Evolutionary conservation across 2,329 filamentous ascomycete genomes (phyloP).

Genomic region (Mariannaea sp.): DNA sequence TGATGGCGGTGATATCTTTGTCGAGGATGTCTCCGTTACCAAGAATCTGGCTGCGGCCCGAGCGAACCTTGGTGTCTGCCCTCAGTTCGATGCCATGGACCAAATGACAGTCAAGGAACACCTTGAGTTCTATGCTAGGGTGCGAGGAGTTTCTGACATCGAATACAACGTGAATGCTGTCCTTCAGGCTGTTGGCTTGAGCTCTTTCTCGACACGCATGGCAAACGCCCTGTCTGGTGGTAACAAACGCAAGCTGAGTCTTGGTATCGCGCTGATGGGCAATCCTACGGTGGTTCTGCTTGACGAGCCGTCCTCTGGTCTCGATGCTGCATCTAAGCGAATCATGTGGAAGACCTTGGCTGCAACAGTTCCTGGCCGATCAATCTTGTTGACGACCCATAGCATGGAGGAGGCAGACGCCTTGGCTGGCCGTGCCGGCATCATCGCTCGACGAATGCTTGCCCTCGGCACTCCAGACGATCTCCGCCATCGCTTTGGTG

Average conservation of each 20-base stretch:
- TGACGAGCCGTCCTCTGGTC: conserved; percentile 86
- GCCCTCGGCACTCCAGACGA: conserved; percentile 78
- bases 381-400: conserved; percentile 87
- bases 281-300: conserved; percentile 86
- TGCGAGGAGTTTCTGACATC: conserved; percentile 77
- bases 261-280: conserved; percentile 90
- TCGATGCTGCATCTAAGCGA: conserved; percentile 89
- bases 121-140: conserved; percentile 82
- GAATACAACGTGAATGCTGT: conserved; percentile 79
- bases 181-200: conserved; percentile 78
- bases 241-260: conserved; percentile 89
- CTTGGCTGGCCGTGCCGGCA: conserved; percentile 80
- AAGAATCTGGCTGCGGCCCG: conserved; percentile 73
- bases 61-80: conserved; percentile 84
- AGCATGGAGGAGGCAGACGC: conserved; percentile 96
- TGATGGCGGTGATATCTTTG: conserved; percentile 77
- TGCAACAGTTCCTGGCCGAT: conserved; percentile 75
- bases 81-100: conserved; percentile 87
- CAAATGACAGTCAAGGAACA: conserved; percentile 89
- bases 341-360: conserved; percentile 90
- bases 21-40: conserved; percentile 79
- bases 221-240: conserved; percentile 82
- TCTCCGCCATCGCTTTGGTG: conserved; percentile 75
- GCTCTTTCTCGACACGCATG: conserved; percentile 72
- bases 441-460: conserved; percentile 84